Evolutionary conservation across 2,329 filamentous ascomycete species (phyloP), one percentile per base, ranked within the genome.

Genomic region (Microcyclospora tardicrescens): DNA sequence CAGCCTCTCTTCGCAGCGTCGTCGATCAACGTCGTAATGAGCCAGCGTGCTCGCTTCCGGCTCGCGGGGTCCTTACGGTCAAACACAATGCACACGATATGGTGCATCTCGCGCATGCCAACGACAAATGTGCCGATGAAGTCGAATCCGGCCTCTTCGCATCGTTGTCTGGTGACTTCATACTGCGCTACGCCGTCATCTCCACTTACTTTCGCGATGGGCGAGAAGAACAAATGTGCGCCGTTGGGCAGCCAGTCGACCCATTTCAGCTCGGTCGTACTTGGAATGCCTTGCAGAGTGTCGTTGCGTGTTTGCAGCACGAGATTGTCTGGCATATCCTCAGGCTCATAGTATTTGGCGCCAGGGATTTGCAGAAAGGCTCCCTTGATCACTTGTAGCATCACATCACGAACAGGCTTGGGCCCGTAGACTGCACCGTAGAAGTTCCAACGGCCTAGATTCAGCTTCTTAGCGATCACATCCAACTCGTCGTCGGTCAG

Each of bases 31-130:
- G 28, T n/a, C n/a, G 49, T 51, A 42, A 69, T 64, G 10, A 65
- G 44, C 41, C 49, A 46, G 42, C 62, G 53, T 10, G 61, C 60
- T 37, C 58, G 54, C 14, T 57, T 44, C 45, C 66, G 61, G 34
- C 52, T 46, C 1, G 64, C 59, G 0, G 57, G 46, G 28, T 68
- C 58, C 29, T 60, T 58, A 5, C 64, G 58, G 43, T 75, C 62
- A 49, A 69, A 75, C 11, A 73, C 61, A 32, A 75, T 67, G 41
- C 68, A 68, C 2, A 71, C 64, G 41, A 74, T 73, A 48, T 72
- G 66, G 50, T 73, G 70, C 61, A 73, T 72, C 52, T 73, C 69
- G 10, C 70, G 60, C 43, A 67, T 62, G 9, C 68, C 68, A 5
- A 73, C 62, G 34, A 62, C 63, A 36, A 73, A 68, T 2, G 66